Conservation (phyloP, 306 rosid species). For the Castanospermum australe region DNA sequence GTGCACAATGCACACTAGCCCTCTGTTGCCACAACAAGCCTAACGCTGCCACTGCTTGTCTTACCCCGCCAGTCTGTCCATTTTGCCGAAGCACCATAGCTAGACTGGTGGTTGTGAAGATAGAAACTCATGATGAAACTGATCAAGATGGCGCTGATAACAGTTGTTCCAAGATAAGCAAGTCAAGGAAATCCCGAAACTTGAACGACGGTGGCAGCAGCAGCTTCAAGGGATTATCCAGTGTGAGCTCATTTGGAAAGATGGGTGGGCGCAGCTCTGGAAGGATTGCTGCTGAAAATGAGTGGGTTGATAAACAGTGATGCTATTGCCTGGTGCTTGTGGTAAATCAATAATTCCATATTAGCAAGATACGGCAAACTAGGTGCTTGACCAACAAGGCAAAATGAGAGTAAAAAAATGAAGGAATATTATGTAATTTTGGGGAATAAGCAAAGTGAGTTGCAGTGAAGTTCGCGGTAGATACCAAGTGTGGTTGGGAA, state of each 20-base stretch:
- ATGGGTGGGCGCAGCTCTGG: constrained; percentile 68
- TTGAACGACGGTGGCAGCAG: constrained; percentile 70
- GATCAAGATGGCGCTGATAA: constrained; percentile 48
- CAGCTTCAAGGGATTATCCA: constrained; percentile 75
- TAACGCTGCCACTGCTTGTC: constrained; percentile 64
- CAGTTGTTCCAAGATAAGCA: constrained; percentile 54
- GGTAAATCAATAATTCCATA: constrained; percentile 27
- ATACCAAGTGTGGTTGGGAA: constrained; percentile 39
- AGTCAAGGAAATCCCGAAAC: constrained; percentile 61
- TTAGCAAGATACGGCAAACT: constrained; percentile 19
- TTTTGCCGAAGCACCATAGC: constrained; percentile 86
- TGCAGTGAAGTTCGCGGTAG: constrained; percentile 34
- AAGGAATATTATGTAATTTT: constrained; percentile 49
- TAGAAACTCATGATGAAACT: constrained; percentile 46
- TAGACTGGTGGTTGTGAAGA: constrained; percentile 55
- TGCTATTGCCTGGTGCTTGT: neutral
- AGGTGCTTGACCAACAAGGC: constrained; percentile 29
- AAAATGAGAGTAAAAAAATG: constrained; percentile 29
- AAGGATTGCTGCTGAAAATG: constrained; percentile 63
- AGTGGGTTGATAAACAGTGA: constrained; percentile 67
- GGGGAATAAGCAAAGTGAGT: constrained; percentile 55
- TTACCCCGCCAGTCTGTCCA: constrained; percentile 89
- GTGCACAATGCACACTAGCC: constrained; percentile 93
- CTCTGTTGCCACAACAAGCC: constrained; percentile 98
- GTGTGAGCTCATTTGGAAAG: constrained; percentile 53